Evolutionary conservation across 108 stramenopile genomes (phyloP).

Genomic region (Nitzschia inconspicua): DNA sequence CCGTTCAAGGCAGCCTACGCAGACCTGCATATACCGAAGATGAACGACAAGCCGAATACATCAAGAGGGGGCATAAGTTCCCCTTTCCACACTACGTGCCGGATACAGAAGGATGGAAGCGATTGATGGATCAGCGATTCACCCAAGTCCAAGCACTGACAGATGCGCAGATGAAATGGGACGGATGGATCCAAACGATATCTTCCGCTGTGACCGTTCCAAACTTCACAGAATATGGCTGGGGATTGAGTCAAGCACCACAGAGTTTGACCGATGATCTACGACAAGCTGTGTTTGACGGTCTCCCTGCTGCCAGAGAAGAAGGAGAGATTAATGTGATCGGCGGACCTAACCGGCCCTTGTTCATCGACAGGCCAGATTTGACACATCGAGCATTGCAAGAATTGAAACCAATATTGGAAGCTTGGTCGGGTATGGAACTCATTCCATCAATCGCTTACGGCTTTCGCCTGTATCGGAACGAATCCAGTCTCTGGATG

Average conservation of each 20-base stretch:
- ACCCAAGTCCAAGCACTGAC: constrained; percentile 42
- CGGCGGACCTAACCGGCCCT: constrained; percentile 25
- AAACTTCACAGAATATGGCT: constrained; percentile 70
- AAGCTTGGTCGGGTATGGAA: constrained; percentile 57
- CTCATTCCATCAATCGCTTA: constrained; percentile 54
- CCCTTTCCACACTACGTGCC: constrained; percentile 49
- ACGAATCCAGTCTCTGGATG: constrained; percentile 69
- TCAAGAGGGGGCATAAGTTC: constrained; percentile 47
- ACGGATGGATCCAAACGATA: constrained; percentile 54
- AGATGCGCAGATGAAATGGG: constrained; percentile 40
- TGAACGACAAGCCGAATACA: constrained; percentile 45
- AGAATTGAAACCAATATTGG: constrained; percentile 58
- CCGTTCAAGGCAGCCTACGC: background rate
- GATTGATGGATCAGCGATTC: constrained; percentile 48
- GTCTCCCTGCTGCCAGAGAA: constrained; percentile 11
- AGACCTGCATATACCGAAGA: constrained; percentile 29
- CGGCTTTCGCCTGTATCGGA: constrained; percentile 68
- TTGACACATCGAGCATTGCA: constrained; percentile 31
- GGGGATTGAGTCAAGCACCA: constrained; percentile 62
- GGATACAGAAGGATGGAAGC: constrained; percentile 51
- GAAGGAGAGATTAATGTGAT: constrained; percentile 42
- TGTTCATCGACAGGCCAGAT: constrained; percentile 39
- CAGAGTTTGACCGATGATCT: constrained; percentile 33
- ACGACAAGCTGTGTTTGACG: constrained; percentile 29
- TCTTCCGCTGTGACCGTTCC: constrained; percentile 28